Conservation (phyloP, 2,329 filamentous ascomycete species). For the Periconia macrospinosa region DNA sequence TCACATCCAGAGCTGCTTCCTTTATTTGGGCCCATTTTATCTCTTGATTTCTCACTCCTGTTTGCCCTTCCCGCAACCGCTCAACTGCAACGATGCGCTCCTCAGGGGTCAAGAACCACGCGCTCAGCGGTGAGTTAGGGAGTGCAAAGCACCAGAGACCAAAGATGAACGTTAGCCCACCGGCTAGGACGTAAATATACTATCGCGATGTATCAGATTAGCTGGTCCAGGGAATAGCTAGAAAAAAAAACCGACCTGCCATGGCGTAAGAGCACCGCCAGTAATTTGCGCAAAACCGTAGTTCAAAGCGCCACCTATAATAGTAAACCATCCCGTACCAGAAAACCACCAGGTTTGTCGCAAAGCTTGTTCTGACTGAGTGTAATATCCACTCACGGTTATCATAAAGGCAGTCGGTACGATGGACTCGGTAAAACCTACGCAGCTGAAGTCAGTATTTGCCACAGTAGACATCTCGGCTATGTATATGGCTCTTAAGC, state of each 20-base stretch:
- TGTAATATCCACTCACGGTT: slow-evolving; percentile 50
- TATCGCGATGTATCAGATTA: no score
- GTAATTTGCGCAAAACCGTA: slow-evolving; percentile 45
- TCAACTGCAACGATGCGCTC: slow-evolving; percentile 62
- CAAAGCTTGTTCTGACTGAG: slow-evolving; percentile 48
- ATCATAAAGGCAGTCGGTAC: slow-evolving; percentile 62
- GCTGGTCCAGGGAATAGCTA: no score
- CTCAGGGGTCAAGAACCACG: slow-evolving; percentile 67
- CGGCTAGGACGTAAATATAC: slow-evolving; percentile 69
- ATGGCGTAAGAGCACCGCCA: slow-evolving; percentile 48
- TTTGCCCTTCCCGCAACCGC: slow-evolving; percentile 51
- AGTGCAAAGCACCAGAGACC: slow-evolving; percentile 68
- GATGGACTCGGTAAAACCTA: slow-evolving; percentile 53
- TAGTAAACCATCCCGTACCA: slow-evolving; percentile 50
- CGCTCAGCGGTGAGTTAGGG: slow-evolving; percentile 58
- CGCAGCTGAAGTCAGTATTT: no score
- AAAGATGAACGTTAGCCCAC: slow-evolving; percentile 59
- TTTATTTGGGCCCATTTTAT: slow-evolving; percentile 57
- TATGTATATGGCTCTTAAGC: no score
- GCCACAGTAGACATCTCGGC: no score
- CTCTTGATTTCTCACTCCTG: slow-evolving; percentile 55
- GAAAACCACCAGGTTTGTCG: slow-evolving; percentile 69
- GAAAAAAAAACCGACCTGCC: no score
- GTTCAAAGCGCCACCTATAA: slow-evolving; percentile 35
- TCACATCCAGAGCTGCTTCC: slow-evolving; percentile 53